phyloP scores from a whole-genome alignment of 148 eudicot species.

The Rhododendron kiyosumense region DNA sequence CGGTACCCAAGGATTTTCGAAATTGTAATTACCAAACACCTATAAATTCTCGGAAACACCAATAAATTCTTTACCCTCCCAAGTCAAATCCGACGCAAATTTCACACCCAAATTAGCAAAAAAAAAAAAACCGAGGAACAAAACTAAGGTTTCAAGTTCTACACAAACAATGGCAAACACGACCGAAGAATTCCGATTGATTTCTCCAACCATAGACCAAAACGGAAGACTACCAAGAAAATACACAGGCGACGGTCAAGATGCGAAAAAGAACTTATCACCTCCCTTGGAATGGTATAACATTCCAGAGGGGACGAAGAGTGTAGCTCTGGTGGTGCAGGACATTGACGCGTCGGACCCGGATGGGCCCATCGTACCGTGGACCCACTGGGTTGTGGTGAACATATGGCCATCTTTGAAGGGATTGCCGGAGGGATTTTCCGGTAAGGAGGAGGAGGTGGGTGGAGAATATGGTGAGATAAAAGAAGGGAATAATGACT shows the following conservation, averaged over 20 bases:
- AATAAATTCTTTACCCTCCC: no score
- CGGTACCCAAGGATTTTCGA: no score
- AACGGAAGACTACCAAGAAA: slow-evolving; percentile 47
- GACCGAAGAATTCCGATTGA: slow-evolving; percentile 43
- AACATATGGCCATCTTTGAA: slow-evolving; percentile 60
- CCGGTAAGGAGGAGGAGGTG: slow-evolving; percentile 46
- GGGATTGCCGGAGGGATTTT: slow-evolving; percentile 72
- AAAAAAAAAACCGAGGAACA: not conserved
- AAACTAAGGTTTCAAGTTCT: not conserved
- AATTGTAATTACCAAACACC: no score
- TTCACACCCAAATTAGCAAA: not conserved
- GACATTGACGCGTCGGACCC: slow-evolving; percentile 70
- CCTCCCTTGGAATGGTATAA: slow-evolving; percentile 79
- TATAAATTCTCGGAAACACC: not conserved
- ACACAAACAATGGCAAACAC: slow-evolving; percentile 16
- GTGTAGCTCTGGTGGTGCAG: slow-evolving; percentile 61
- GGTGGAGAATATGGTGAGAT: slow-evolving; percentile 43
- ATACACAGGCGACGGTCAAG: slow-evolving; percentile 67
- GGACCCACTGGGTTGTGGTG: slow-evolving; percentile 64
- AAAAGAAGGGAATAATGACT: slow-evolving; percentile 59
- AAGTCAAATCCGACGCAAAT: not conserved
- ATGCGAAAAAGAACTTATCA: slow-evolving; percentile 30
- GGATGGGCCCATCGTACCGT: slow-evolving; percentile 48
- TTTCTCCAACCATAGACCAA: slow-evolving; percentile 38
- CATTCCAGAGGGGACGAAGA: slow-evolving; percentile 46